A percentile compares a stretch with the other conserved stretches of the same genome.
These are phyloP conservation scores for Trichoderma parareesei DNA, from an alignment of 495 filamentous ascomycete genomes.

Conservation along the genomic window DNA sequence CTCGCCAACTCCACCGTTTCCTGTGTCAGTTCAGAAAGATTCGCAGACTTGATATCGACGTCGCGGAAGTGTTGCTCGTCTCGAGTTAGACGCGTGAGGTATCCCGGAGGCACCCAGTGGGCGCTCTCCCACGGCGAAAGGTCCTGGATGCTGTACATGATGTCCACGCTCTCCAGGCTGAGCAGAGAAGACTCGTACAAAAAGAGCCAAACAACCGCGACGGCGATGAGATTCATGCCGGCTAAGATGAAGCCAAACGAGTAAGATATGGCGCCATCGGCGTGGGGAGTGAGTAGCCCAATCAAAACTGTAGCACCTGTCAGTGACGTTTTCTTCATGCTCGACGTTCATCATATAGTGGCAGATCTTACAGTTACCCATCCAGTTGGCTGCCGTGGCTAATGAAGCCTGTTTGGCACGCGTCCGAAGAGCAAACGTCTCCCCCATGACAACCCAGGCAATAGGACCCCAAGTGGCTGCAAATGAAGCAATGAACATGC, in stretches of 20 bases:
- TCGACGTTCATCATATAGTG: background rate
- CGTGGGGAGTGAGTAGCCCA: slow-evolving; percentile 77
- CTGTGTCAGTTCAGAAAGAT: background rate
- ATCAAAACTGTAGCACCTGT: slow-evolving; percentile 47
- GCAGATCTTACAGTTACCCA: slow-evolving; percentile 53
- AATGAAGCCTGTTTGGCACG: slow-evolving; percentile 63
- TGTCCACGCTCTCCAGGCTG: slow-evolving; percentile 65
- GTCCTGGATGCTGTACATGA: slow-evolving; percentile 57
- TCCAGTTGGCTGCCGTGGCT: slow-evolving; percentile 71
- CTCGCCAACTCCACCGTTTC: slow-evolving; percentile 2
- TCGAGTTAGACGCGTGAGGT: slow-evolving; percentile 22
- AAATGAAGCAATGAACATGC: slow-evolving; percentile 54
- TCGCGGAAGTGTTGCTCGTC: slow-evolving; percentile 18
- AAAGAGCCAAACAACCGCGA: slow-evolving; percentile 69
- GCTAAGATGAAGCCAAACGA: slow-evolving; percentile 77
- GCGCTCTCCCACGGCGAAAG: slow-evolving; percentile 59
- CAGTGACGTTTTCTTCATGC: background rate
- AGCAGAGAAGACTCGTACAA: slow-evolving; percentile 62
- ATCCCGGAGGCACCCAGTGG: slow-evolving; percentile 49
- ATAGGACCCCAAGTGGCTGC: slow-evolving; percentile 75
- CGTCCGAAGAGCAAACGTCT: slow-evolving; percentile 68
- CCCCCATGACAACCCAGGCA: slow-evolving; percentile 65
- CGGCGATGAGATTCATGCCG: slow-evolving; percentile 54
- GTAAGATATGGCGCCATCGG: slow-evolving; percentile 59
- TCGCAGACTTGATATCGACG: background rate